Percentiles rank a stretch among this genome's conserved stretches.
Conservation (phyloP, 768 basidiomycete species). For the Leccinellum luteum region DNA sequence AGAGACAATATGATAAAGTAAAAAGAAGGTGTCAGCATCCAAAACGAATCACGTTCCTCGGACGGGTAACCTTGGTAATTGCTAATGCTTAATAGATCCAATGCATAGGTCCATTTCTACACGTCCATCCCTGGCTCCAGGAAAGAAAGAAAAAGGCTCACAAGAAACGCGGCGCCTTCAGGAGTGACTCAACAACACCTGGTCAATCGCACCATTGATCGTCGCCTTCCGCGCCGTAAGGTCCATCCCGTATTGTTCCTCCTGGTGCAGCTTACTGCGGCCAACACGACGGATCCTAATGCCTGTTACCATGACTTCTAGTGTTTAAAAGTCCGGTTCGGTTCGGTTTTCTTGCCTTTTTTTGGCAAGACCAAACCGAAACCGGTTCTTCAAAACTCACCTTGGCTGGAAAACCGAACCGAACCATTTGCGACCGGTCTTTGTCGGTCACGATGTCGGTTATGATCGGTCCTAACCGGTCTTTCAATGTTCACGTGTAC, state of each 20-base stretch:
- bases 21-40: conserved; percentile 14
- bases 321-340: no score
- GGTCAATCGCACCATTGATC: conserved; percentile 79
- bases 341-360: no score
- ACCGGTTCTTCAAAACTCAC: no score
- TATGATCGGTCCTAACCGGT: no score
- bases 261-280: conserved; percentile 41
- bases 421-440: no score
- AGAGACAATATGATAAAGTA: conserved; percentile 5
- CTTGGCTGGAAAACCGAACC: no score
- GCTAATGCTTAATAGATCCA: conserved; percentile 18
- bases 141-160: not conserved
- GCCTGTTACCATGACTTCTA: no score
- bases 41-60: not conserved
- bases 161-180: conserved; percentile 6
- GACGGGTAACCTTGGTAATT: conserved; percentile 5
- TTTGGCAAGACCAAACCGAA: no score
- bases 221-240: conserved; percentile 65
- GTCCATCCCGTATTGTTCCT: conserved; percentile 78
- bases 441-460: no score
- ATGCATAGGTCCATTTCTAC: conserved; percentile 16
- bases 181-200: conserved; percentile 54
- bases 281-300: no score
- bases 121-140: conserved; percentile 7
- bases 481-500: no score